A percentile compares a stretch with the other conserved stretches of the same genome.
These are phyloP conservation scores for Colletotrichum echinochloae DNA, from an alignment of 2,329 filamentous ascomycete genomes.

Conservation along the genomic window DNA sequence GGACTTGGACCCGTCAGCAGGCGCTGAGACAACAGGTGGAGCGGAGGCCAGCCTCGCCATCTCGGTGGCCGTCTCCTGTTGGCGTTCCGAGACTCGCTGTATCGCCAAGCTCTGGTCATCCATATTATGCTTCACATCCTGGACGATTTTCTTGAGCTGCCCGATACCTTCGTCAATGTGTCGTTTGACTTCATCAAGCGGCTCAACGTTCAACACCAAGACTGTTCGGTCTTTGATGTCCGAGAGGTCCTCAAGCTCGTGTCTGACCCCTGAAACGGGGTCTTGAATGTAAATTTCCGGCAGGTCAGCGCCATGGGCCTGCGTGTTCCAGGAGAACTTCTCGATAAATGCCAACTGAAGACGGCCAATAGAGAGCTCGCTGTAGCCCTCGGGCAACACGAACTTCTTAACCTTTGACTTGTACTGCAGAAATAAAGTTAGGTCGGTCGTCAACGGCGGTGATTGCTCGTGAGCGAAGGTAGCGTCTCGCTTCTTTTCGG, in stretches of 20 bases:
- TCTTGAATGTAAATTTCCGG: constrained; percentile 99
- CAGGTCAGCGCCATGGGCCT: constrained; percentile 90
- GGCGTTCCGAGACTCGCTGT: constrained; percentile 88
- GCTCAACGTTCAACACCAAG: constrained; percentile 92
- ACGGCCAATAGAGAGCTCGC: constrained; percentile 86
- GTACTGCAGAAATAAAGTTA: constrained; percentile 95
- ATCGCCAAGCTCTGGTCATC: constrained; percentile 86
- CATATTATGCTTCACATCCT: constrained; percentile 85
- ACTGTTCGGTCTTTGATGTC: constrained; percentile 97
- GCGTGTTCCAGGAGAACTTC: constrained; percentile 99
- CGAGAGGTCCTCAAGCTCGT: constrained; percentile 91
- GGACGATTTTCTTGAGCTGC: constrained; percentile 83
- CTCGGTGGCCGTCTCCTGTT: constrained; percentile 90
- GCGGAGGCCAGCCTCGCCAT: constrained; percentile 72
- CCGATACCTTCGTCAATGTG: constrained; percentile 95
- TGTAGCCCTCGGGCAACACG: constrained; percentile 84
- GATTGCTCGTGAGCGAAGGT: constrained; percentile 73
- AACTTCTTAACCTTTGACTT: constrained; percentile 98
- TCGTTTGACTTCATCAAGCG: constrained; percentile 93
- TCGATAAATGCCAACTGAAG: constrained; percentile 97
- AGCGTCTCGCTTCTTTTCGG: constrained; percentile 58
- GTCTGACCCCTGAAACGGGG: constrained; percentile 92
- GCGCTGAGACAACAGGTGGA: constrained; percentile 56
- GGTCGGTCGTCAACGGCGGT: constrained; percentile 80
- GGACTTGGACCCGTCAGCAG: constrained; percentile 55